Percentiles rank a stretch among this genome's conserved stretches.
Evolutionary conservation across 2,329 filamentous ascomycete genomes (phyloP).

Genomic region (Hypoxylon sp.): DNA sequence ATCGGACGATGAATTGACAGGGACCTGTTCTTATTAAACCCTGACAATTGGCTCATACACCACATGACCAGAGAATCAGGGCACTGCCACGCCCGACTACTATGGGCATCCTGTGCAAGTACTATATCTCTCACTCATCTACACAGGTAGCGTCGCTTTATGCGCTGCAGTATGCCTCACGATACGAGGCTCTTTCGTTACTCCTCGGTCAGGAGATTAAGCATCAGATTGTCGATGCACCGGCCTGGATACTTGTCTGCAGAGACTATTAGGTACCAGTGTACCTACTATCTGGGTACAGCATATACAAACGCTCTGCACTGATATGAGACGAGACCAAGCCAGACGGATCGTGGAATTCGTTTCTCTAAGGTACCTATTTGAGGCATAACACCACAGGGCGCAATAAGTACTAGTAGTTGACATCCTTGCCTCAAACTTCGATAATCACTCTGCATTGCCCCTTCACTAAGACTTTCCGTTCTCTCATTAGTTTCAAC

Average conservation of each 20-base stretch:
- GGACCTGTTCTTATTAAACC: neutral
- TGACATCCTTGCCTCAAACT: neutral
- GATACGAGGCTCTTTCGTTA: neutral
- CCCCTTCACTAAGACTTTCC: constrained; percentile 20
- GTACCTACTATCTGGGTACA: neutral
- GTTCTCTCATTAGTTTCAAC: constrained; percentile 10
- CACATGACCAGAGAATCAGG: constrained; percentile 18
- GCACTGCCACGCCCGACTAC: constrained; percentile 21
- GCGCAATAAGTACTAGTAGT: neutral
- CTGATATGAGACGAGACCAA: neutral
- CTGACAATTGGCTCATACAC: neutral
- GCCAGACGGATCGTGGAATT: neutral
- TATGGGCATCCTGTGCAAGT: constrained; percentile 1
- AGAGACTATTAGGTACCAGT: neutral
- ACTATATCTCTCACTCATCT: neutral
- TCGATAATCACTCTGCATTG: constrained; percentile 14
- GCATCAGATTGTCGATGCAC: constrained; percentile 15
- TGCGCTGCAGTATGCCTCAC: constrained; percentile 12
- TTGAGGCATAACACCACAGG: neutral
- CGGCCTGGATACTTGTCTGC: neutral
- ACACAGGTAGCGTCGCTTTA: neutral
- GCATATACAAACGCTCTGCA: neutral
- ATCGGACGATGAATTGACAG: constrained; percentile 1
- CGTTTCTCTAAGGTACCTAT: neutral
- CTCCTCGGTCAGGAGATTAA: constrained; percentile 20